phyloP scores from a whole-genome alignment of 768 basidiomycete genomes.

The Kondoa malvinella region DNA sequence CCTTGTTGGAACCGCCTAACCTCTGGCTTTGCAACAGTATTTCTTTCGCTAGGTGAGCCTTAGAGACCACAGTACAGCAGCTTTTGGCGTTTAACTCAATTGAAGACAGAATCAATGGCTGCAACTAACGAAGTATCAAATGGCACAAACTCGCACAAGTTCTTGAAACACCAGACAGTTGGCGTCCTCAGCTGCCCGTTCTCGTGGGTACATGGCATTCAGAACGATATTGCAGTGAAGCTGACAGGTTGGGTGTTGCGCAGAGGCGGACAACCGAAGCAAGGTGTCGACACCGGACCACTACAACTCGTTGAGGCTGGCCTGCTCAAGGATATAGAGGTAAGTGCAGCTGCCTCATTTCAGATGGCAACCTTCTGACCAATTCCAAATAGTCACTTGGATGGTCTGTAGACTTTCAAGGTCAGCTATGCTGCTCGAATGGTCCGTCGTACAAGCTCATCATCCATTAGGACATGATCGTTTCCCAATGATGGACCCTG shows the following conservation, averaged over 20 bases:
- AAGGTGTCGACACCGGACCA: slow-evolving; percentile 73
- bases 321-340: slow-evolving; percentile 35
- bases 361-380: not conserved
- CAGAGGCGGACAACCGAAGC: slow-evolving; percentile 43
- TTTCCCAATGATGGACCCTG: not conserved
- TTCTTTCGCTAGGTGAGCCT: no score
- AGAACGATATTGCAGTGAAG: no score
- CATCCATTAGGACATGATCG: not conserved
- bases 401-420: not conserved
- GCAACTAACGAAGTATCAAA: not conserved
- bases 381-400: not conserved
- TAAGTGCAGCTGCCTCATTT: not conserved
- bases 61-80: no score
- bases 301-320: slow-evolving; percentile 78
- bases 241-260: not conserved
- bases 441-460: not conserved
- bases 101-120: not conserved
- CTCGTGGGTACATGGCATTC: slow-evolving; percentile 63
- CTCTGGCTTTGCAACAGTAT: no score
- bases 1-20: no score
- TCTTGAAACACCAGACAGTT: not conserved
- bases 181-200: slow-evolving; percentile 81
- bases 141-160: not conserved
- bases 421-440: not conserved
- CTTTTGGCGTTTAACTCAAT: no score